These are phyloP conservation scores for Rhizophagus clarus DNA, from an alignment of 192 early-diverging fungal genomes.

Conservation along the genomic window DNA sequence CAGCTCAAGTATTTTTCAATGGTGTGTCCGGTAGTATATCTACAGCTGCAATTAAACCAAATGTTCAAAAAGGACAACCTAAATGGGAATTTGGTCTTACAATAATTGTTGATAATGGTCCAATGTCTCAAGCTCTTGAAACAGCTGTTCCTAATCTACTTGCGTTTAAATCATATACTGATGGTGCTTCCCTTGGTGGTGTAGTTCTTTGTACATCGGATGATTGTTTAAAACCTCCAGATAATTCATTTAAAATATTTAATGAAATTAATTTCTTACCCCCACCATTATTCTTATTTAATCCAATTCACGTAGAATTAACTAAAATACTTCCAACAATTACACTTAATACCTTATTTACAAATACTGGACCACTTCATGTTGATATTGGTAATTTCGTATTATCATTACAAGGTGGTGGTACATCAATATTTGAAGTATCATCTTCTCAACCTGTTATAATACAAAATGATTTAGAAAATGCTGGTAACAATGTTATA, in stretches of 20 bases:
- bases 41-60: not conserved
- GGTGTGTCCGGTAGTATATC: not conserved
- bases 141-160: not conserved
- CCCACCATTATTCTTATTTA: not conserved
- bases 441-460: not conserved
- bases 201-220: not conserved
- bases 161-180: not conserved
- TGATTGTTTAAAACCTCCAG: not conserved
- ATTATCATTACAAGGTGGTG: not conserved
- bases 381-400: not conserved
- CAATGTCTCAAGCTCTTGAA: not conserved
- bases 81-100: not conserved
- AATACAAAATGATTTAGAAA: not conserved
- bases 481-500: not conserved
- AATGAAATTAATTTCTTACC: not conserved
- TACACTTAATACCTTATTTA: not conserved
- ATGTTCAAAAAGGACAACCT: not conserved
- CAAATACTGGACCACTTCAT: not conserved
- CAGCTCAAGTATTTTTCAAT: not conserved
- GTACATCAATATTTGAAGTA: conserved; percentile 2
- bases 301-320: not conserved
- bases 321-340: not conserved
- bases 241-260: not conserved
- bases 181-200: not conserved
- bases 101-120: not conserved